Evolutionary conservation across 225 moss, liverwort and hornwort species (phyloP).

Genomic region (Pseudisothecium myosuroides): DNA sequence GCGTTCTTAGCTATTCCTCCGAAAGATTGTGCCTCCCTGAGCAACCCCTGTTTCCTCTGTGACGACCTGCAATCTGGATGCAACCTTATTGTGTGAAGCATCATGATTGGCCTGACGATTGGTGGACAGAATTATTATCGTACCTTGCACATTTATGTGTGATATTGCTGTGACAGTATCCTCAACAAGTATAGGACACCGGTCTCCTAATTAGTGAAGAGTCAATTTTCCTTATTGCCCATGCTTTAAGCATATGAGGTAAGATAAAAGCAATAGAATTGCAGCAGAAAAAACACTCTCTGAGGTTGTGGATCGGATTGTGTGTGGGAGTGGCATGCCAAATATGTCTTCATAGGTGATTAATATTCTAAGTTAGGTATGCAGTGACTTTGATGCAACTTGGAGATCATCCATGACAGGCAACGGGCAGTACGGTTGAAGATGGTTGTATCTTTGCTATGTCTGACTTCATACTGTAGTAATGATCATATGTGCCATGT

Average conservation of each 20-base stretch:
- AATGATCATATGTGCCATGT: background rate
- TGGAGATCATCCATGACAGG: background rate
- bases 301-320: background rate
- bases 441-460: background rate
- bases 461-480: background rate
- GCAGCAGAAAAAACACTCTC: no score
- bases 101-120: background rate
- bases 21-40: background rate
- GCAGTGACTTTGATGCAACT: background rate
- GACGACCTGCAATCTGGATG: no score
- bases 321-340: background rate
- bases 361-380: no score
- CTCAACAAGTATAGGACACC: background rate
- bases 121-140: background rate
- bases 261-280: background rate
- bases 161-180: no score
- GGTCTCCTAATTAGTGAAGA: background rate
- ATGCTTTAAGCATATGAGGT: background rate
- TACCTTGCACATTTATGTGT: background rate
- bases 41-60: background rate
- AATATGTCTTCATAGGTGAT: background rate
- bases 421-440: background rate
- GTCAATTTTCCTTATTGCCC: no score
- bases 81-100: background rate
- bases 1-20: background rate